These are phyloP conservation scores for Pyrenophora graminea DNA, from an alignment of 2,329 filamentous ascomycete species.

Conservation along the genomic window DNA sequence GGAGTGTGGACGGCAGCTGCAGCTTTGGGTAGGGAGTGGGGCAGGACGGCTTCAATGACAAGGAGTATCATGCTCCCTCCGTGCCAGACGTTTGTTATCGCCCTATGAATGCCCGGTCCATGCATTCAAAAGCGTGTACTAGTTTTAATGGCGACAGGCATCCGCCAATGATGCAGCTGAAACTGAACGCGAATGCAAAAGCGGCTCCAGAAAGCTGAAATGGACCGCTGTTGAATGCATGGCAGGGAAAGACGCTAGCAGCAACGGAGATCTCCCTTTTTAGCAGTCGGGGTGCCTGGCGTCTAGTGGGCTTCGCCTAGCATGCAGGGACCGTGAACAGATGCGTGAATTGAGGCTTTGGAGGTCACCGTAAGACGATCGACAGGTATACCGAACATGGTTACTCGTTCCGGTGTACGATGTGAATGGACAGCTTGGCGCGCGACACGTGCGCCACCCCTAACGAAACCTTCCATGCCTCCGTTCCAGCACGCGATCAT, in stretches of 20 bases:
- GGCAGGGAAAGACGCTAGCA: slow-evolving; percentile 1
- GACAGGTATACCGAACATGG: slow-evolving; percentile 6
- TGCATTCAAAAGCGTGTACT: slow-evolving; percentile 7
- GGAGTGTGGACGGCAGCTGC: slow-evolving; percentile 6
- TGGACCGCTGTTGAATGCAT: slow-evolving; percentile 1
- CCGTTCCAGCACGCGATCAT: background rate
- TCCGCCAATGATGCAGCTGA: slow-evolving; percentile 8
- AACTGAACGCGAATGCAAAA: slow-evolving; percentile 2
- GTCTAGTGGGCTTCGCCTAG: slow-evolving; percentile 5
- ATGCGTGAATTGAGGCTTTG: background rate
- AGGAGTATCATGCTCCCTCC: slow-evolving; percentile 8
- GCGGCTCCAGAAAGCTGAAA: slow-evolving; percentile 8
- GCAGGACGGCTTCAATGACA: slow-evolving; percentile 3
- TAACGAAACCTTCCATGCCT: slow-evolving; percentile 1
- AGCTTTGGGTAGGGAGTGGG: slow-evolving; percentile 6
- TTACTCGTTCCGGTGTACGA: background rate
- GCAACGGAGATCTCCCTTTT: slow-evolving; percentile 8
- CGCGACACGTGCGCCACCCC: slow-evolving; percentile 1
- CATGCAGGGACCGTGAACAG: slow-evolving; percentile 1
- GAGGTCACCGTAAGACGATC: background rate
- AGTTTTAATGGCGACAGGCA: slow-evolving; percentile 5
- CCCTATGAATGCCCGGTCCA: slow-evolving; percentile 4
- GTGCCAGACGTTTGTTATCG: slow-evolving; percentile 2
- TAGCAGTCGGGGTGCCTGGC: slow-evolving; percentile 2
- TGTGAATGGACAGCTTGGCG: slow-evolving; percentile 2